Evolutionary conservation across 768 basidiomycete species (phyloP).

Genomic region (Lyophyllum semitale): DNA sequence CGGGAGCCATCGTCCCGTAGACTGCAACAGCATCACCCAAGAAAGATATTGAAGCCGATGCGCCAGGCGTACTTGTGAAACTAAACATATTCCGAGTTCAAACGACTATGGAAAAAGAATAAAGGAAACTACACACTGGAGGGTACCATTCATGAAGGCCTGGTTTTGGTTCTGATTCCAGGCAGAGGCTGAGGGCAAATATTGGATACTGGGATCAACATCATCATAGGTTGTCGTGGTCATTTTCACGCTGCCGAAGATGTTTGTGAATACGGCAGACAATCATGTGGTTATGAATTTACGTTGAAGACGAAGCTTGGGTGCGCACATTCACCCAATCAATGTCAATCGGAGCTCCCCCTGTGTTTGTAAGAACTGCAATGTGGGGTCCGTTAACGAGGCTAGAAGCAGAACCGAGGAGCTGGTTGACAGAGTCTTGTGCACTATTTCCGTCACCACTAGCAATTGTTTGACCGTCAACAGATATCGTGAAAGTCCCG

Average conservation of each 20-base stretch:
- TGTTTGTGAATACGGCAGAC: neutral
- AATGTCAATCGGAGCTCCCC: slow-evolving; percentile 47
- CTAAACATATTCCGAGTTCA: slow-evolving; percentile 26
- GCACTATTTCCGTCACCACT: slow-evolving; percentile 35
- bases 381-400: slow-evolving; percentile 48
- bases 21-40: slow-evolving; percentile 54
- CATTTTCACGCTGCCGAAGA: slow-evolving; percentile 22
- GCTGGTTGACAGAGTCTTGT: slow-evolving; percentile 30
- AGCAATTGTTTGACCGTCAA: slow-evolving; percentile 42
- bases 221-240: slow-evolving; percentile 42
- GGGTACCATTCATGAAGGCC: slow-evolving; percentile 36
- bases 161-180: slow-evolving; percentile 35
- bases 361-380: slow-evolving; percentile 47
- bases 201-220: slow-evolving; percentile 35
- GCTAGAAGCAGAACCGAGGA: slow-evolving; percentile 44
- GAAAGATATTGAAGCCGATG: slow-evolving; percentile 46
- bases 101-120: neutral
- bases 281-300: slow-evolving; percentile 12
- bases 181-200: slow-evolving; percentile 34
- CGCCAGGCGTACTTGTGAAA: slow-evolving; percentile 38
- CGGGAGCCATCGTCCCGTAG: slow-evolving; percentile 54
- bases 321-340: slow-evolving; percentile 48
- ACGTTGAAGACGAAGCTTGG: slow-evolving; percentile 39
- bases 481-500: slow-evolving; percentile 44
- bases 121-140: slow-evolving; percentile 40